Evolutionary conservation across 257 asterid genomes (phyloP).

Genomic region (Lycium ferocissimum): DNA sequence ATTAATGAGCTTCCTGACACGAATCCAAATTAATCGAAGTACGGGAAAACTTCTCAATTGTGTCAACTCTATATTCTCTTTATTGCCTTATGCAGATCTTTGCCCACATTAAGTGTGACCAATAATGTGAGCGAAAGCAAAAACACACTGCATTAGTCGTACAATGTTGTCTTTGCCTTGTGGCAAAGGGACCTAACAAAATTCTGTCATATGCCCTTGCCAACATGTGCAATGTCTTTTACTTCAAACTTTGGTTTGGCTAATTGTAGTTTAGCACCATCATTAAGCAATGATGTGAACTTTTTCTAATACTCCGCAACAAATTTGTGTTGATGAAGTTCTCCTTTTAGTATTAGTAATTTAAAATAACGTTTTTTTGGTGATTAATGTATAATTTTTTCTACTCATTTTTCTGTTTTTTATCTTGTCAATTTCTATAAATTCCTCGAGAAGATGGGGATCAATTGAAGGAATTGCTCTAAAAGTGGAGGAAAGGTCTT

Average conservation of each 20-base stretch:
- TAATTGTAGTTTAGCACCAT: neutral
- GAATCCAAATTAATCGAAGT: neutral
- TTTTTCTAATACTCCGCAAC: neutral
- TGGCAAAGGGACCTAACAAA: conserved; percentile 2
- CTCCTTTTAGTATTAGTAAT: neutral
- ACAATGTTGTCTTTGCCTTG: conserved; percentile 21
- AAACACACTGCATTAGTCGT: conserved; percentile 20
- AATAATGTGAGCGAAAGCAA: conserved; percentile 25
- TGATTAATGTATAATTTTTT: neutral
- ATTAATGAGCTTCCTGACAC: too few species aligned
- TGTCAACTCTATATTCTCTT: conserved; percentile 20
- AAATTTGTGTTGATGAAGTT: neutral
- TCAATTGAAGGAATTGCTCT: too few species aligned
- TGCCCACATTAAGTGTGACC: conserved; percentile 10
- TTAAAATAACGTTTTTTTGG: neutral
- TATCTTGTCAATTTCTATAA: neutral
- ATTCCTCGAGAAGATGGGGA: neutral
- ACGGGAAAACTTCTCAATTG: neutral
- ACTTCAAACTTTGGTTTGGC: neutral
- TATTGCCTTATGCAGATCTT: conserved; percentile 18
- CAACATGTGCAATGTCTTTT: neutral
- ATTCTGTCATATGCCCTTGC: conserved; percentile 15
- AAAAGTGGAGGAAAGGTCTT: too few species aligned
- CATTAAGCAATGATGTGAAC: neutral
- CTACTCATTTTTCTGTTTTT: neutral